These are phyloP conservation scores for Schizosaccharomyces octosporus DNA, from an alignment of 805 yeast species.

Conservation along the genomic window DNA sequence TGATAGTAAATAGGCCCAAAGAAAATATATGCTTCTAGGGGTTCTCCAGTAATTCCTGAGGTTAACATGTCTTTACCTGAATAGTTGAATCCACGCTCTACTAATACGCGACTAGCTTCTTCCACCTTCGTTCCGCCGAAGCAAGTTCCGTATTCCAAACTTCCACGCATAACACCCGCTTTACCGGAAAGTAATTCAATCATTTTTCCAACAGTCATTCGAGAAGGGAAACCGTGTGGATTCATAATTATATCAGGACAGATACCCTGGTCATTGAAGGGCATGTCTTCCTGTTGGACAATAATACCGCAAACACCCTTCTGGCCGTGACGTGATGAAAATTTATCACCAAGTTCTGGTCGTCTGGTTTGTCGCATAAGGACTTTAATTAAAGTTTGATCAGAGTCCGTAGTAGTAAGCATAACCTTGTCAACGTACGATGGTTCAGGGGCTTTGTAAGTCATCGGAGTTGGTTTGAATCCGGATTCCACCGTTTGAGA, in stretches of 20 bases:
- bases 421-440: constrained; percentile 89
- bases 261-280: constrained; percentile 79
- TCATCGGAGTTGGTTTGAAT: constrained; percentile 75
- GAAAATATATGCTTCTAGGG: constrained; percentile 89
- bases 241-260: constrained; percentile 93
- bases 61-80: constrained; percentile 95
- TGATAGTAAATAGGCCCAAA: constrained; percentile 97
- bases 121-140: constrained; percentile 93
- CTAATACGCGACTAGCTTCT: constrained; percentile 77
- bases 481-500: constrained; percentile 18
- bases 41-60: constrained; percentile 92
- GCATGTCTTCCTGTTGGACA: constrained; percentile 90
- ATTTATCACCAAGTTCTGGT: constrained; percentile 93
- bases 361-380: constrained; percentile 82
- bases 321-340: constrained; percentile 93
- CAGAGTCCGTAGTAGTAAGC: constrained; percentile 89
- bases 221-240: constrained; percentile 98
- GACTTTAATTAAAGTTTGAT: constrained; percentile 81
- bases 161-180: constrained; percentile 85
- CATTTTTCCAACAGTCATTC: constrained; percentile 99
- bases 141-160: constrained; percentile 88
- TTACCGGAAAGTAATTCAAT: constrained; percentile 86
- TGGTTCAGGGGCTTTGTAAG: constrained; percentile 86
- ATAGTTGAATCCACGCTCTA: constrained; percentile 77
- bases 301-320: constrained; percentile 98